Conservation (phyloP, 345 rosid species). For the Eucalyptus sp. region DNA sequence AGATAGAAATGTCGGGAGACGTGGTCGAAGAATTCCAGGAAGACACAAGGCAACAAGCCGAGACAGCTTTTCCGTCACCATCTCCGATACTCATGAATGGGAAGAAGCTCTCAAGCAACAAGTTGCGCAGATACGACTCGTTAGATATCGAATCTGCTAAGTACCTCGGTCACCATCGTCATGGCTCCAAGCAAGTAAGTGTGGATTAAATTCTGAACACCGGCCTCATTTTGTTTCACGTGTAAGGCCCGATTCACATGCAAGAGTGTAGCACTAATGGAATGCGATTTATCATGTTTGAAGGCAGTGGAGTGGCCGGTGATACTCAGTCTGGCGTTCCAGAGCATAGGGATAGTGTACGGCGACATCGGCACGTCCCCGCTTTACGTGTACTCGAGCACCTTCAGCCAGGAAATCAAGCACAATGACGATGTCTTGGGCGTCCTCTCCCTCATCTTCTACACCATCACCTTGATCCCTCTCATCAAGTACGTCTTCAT, state of each 20-base stretch:
- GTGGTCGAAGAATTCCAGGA: background rate
- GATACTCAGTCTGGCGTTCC: constrained; percentile 36
- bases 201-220: background rate
- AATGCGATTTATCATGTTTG: background rate
- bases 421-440: constrained; percentile 81
- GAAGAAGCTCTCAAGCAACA: background rate
- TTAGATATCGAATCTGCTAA: background rate
- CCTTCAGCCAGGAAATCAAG: constrained; percentile 72
- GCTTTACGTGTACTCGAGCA: constrained; percentile 72
- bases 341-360: constrained; percentile 88
- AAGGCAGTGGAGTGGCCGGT: background rate
- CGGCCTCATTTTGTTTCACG: background rate
- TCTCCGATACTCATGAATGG: background rate
- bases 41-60: background rate
- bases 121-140: background rate
- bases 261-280: background rate
- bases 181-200: background rate
- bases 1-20: background rate
- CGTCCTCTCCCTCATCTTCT: constrained; percentile 73
- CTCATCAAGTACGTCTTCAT: constrained; percentile 79
- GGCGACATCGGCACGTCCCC: constrained; percentile 99
- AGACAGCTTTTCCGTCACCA: background rate
- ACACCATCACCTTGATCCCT: constrained; percentile 78
- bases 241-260: background rate
- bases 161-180: background rate